Percentiles rank a stretch among this genome's conserved stretches.
Conservation (phyloP, 2,329 filamentous ascomycete species). For the Fusarium chaquense region DNA sequence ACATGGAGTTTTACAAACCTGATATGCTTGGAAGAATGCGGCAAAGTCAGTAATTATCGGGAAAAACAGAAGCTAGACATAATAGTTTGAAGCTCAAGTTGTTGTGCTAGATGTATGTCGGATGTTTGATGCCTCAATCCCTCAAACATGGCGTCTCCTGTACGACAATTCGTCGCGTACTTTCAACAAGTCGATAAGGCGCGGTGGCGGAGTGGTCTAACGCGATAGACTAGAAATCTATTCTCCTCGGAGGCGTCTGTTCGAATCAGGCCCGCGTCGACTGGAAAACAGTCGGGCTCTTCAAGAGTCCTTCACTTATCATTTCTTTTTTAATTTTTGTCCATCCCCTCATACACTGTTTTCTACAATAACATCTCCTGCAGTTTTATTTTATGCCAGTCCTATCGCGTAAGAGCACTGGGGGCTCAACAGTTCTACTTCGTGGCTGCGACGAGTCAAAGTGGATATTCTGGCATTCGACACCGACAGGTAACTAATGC, state of each 20-base stretch:
- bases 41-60: fast-evolving
- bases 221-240: constrained; percentile 14
- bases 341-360: fast-evolving
- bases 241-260: constrained; percentile 10
- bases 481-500: background rate
- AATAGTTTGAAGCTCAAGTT: too few species aligned
- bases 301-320: background rate
- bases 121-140: background rate
- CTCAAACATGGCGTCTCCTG: fast-evolving
- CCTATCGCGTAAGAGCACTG: fast-evolving
- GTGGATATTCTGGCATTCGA: background rate
- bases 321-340: background rate
- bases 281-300: constrained; percentile 4
- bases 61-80: background rate
- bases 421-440: background rate
- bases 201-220: constrained; percentile 10
- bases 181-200: background rate
- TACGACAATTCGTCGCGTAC: fast-evolving
- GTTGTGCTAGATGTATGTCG: background rate
- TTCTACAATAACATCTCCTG: fast-evolving
- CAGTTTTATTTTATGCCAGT: background rate
- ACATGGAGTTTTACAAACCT: too few species aligned
- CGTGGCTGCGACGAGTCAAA: background rate
- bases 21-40: background rate
- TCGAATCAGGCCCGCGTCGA: constrained; percentile 14